Evolutionary conservation across 371 early-diverging fungal species (phyloP).

Genomic region (Hamiltosporidium tvaerminnensis): DNA sequence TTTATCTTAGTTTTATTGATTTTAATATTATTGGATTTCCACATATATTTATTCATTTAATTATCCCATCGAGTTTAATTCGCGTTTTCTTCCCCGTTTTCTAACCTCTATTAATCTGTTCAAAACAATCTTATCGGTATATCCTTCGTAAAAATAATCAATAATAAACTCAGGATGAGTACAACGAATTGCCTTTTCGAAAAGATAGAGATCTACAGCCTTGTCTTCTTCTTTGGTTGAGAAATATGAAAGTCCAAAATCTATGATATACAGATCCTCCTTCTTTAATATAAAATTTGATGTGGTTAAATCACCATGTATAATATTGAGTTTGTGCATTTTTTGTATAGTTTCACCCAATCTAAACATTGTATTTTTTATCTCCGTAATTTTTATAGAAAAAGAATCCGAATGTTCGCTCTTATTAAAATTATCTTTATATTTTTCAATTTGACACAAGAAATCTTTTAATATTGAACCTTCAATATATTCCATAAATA

Average conservation of each 20-base stretch:
- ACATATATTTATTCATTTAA: not conserved
- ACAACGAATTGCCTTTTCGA: slow-evolving; percentile 76
- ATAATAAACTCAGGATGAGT: slow-evolving; percentile 61
- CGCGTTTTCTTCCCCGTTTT: not conserved
- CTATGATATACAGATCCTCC: slow-evolving; percentile 60
- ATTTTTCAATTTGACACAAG: not conserved
- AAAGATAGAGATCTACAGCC: slow-evolving; percentile 91
- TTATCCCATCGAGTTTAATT: not conserved
- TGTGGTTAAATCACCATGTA: slow-evolving; percentile 93
- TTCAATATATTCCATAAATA: slow-evolving; percentile 42
- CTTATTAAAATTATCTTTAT: slow-evolving; percentile 38
- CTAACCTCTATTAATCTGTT: not conserved
- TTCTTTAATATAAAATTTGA: slow-evolving; percentile 71
- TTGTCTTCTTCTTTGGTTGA: slow-evolving; percentile 79
- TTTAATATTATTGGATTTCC: too few relatives aligned
- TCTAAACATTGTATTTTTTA: slow-evolving; percentile 8
- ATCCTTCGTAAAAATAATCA: not conserved
- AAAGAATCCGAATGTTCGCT: slow-evolving; percentile 26
- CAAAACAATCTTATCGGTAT: not conserved
- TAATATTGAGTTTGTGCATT: slow-evolving; percentile 67
- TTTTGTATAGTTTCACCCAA: slow-evolving; percentile 55
- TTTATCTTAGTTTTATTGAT: too few relatives aligned
- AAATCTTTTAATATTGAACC: slow-evolving; percentile 16
- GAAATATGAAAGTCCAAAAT: slow-evolving; percentile 81
- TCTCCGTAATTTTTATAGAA: slow-evolving; percentile 6